Evolutionary conservation across 2,329 filamentous ascomycete species (phyloP).

Genomic region (Beauveria bassiana): DNA sequence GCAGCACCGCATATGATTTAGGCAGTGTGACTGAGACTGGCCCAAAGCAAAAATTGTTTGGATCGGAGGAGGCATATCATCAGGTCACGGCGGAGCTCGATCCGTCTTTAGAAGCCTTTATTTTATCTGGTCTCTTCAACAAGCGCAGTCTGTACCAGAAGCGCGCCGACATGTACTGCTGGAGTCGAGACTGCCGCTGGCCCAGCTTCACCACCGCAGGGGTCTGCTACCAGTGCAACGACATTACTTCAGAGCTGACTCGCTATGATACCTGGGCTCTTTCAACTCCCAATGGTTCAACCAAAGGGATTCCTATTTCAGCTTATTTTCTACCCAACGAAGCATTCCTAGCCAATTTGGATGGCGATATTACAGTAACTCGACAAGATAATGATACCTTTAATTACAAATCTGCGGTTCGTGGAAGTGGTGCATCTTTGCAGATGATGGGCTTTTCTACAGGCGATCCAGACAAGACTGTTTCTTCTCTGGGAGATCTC

Average conservation of each 20-base stretch:
- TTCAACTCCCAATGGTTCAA: background rate
- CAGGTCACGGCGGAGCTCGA: background rate
- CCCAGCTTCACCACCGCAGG: conserved; percentile 16
- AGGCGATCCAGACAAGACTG: too few relatives aligned
- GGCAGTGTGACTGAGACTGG: background rate
- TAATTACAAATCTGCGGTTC: too few relatives aligned
- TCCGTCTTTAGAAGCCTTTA: background rate
- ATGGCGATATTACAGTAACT: background rate
- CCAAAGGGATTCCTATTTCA: background rate
- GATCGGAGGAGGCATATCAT: background rate
- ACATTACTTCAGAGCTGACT: conserved; percentile 14
- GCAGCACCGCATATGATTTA: background rate
- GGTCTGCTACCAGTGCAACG: conserved; percentile 17
- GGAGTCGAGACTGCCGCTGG: conserved; percentile 18
- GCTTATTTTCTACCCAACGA: background rate
- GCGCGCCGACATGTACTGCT: conserved; percentile 4
- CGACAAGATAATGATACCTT: too few relatives aligned
- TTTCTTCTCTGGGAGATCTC: too few relatives aligned
- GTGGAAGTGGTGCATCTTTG: too few relatives aligned
- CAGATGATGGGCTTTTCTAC: too few relatives aligned
- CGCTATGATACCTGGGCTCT: background rate
- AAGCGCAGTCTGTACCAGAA: conserved; percentile 8
- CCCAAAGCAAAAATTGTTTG: background rate
- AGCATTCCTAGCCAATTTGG: conserved; percentile 4
- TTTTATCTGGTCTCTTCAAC: conserved; percentile 12